phyloP scores from a whole-genome alignment of 306 rosid species.

The Bauhinia variegata region DNA sequence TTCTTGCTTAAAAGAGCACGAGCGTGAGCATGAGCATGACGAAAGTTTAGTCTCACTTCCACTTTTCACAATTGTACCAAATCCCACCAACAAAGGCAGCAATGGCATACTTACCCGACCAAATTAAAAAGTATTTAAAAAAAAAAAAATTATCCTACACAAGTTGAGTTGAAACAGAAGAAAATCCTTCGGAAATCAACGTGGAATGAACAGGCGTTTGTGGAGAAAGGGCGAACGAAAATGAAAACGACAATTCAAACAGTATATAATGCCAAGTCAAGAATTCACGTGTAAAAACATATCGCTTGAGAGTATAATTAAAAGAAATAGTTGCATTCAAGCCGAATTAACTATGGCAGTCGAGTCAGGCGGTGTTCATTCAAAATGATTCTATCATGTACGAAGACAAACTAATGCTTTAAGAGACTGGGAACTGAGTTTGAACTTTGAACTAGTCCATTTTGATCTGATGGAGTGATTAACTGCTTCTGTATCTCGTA shows the following conservation, averaged over 20 bases:
- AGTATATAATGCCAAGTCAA: neutral
- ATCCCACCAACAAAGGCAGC: constrained; percentile 29
- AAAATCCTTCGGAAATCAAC: neutral
- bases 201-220: neutral
- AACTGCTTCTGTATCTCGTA: neutral
- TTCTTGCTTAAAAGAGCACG: neutral
- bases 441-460: constrained; percentile 9
- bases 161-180: too few species aligned
- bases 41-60: neutral
- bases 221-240: neutral
- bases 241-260: constrained; percentile 8
- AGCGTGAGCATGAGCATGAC: too few species aligned
- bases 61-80: constrained; percentile 8
- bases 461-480: neutral
- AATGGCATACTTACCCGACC: constrained; percentile 3
- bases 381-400: neutral
- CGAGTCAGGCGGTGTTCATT: neutral
- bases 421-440: neutral
- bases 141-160: neutral
- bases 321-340: neutral
- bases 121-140: neutral
- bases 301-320: neutral
- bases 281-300: neutral
- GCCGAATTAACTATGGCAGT: neutral
- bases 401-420: neutral